phyloP scores from a whole-genome alignment of 2,329 filamentous ascomycete species.

The Apiospora sp. region DNA sequence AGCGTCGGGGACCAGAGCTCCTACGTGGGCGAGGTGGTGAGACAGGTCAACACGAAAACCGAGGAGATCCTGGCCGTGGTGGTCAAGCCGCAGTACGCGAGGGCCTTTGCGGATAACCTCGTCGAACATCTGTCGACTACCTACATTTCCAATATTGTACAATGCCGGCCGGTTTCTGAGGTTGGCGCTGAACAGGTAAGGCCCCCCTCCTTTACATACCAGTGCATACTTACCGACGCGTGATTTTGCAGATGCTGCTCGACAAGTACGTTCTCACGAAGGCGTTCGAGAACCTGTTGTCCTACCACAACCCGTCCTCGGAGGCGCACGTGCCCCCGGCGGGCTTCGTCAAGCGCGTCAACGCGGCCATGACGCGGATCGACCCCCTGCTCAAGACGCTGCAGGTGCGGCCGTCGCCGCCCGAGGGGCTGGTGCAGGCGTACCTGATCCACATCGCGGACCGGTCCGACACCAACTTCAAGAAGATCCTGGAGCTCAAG shows the following conservation, averaged over 20 bases:
- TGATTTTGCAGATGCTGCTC: conserved; percentile 77
- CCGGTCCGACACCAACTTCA: conserved; percentile 92
- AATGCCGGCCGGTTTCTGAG: conserved; percentile 90
- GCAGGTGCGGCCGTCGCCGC: conserved; percentile 89
- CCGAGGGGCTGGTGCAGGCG: conserved; percentile 93
- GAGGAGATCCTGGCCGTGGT: conserved; percentile 79
- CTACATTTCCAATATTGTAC: conserved; percentile 85
- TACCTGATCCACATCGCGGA: conserved; percentile 98
- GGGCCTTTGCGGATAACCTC: conserved; percentile 95
- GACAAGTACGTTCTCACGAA: conserved; percentile 93
- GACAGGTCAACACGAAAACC: conserved; percentile 74
- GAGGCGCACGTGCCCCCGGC: conserved; percentile 52
- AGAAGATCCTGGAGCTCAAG: conserved; percentile 94
- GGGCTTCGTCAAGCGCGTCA: conserved; percentile 86
- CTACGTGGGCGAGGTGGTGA: conserved; percentile 85
- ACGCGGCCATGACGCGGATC: conserved; percentile 82
- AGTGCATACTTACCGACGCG: conserved; percentile 38
- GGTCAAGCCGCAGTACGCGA: conserved; percentile 90
- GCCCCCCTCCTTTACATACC: conserved; percentile 34
- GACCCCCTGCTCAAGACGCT: conserved; percentile 95
- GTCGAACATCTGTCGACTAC: conserved; percentile 83
- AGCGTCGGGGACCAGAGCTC: conserved; percentile 92
- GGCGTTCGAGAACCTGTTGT: conserved; percentile 75
- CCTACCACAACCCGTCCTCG: conserved; percentile 61
- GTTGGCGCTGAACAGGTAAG: conserved; percentile 87